Base-by-base conservation (phyloP, 2,329 filamentous ascomycete species). In the Verticillium nubilum region DNA sequence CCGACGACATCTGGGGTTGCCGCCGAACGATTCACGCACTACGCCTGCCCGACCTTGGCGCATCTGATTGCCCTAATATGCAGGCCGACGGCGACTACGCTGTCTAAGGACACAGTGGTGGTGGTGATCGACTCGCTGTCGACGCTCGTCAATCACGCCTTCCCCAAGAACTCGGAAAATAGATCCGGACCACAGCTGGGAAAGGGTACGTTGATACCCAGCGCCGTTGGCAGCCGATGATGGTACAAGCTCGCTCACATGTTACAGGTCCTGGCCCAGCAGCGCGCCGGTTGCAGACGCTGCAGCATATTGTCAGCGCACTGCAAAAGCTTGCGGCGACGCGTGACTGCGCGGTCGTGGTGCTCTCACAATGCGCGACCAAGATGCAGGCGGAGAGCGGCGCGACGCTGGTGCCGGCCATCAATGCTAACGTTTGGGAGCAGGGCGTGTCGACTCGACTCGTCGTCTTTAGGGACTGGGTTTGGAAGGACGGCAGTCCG, bases 301-400 rank as follows among this genome's bases (percentile, higher is more conserved):
- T 88, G 6, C 83, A 87, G 66, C 80, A 78, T 60, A 80, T 96
- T 28, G 85, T 91, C 61, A 86, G 84, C 60, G 84, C 88, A 4
- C 75, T 97, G 12, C 84, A 88, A 62, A 93, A 88, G 67, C 80
- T 96, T 12, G 91, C 93, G 4, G 86, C 88, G 12, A 83, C 88
- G 29, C 83, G 85, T 63, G 83, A 90, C 67, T 80, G 93, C 57
- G 89, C 91, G 26, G 79, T 96, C 50, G 78, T 97, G 2, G 72
- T 95, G 23, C 80, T 92, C 55, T 92, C 87, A 37, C 92, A 96
- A 70, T 91, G 89, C 61, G 89, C 88, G 50, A 96, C 91, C n/a
- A 89, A 87, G 65, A 88, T 96, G 75, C 86, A 89, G 62, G 79
- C 80, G 4, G 87, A 83, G 63, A 80, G 77, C 64, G 83, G 80